Conservation (phyloP, 2,329 filamentous ascomycete genomes). For the Colletotrichum horii region DNA sequence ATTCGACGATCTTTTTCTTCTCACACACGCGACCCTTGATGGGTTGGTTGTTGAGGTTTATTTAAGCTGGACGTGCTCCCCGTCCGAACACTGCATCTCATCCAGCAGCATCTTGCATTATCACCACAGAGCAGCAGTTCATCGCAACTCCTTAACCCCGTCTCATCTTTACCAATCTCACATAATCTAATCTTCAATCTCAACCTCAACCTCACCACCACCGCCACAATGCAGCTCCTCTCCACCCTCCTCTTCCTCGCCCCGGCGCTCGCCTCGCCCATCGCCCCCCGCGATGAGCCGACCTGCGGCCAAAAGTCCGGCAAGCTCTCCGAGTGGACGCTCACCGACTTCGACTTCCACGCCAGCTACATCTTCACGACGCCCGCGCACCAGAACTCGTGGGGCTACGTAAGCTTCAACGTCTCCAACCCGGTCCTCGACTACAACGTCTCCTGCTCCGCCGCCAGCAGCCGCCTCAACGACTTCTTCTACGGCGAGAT, state of each 20-base stretch:
- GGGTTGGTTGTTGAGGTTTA: neutral
- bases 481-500: conserved; percentile 57
- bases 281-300: neutral
- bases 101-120: neutral
- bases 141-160: neutral
- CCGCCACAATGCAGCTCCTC: neutral
- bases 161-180: neutral
- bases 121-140: neutral
- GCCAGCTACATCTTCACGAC: conserved; percentile 54
- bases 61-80: neutral
- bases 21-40: neutral
- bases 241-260: conserved; percentile 8
- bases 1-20: neutral
- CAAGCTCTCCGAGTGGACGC: conserved; percentile 37
- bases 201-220: neutral
- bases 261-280: conserved; percentile 9
- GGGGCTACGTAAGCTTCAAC: conserved; percentile 53
- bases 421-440: conserved; percentile 50
- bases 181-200: neutral
- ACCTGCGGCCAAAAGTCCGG: conserved; percentile 21
- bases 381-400: conserved; percentile 55
- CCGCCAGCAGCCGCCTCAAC: conserved; percentile 43
- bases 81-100: neutral
- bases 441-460: conserved; percentile 43
- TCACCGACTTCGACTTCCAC: conserved; percentile 52